Conservation (phyloP, 805 yeast species). For the Cyberlindnera misumaiensis region DNA sequence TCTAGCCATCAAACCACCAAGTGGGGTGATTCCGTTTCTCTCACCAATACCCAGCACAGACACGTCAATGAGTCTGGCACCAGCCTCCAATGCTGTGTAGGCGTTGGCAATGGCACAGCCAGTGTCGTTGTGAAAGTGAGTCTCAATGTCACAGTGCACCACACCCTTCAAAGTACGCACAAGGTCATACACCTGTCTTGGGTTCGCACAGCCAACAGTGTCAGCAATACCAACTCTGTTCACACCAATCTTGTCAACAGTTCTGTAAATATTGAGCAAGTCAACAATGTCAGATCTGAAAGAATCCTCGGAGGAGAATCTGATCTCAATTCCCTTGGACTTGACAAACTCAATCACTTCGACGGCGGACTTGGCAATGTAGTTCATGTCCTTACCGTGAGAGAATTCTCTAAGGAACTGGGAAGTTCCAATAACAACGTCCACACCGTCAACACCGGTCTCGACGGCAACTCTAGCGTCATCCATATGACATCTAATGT, state of each 20-base stretch:
- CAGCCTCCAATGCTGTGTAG: constrained; percentile 96
- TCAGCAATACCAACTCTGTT: constrained; percentile 99
- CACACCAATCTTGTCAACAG: constrained; percentile 96
- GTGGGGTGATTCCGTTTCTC: constrained; percentile 96
- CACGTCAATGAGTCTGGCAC: constrained; percentile 91
- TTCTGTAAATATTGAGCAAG: constrained; percentile 87
- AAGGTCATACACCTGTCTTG: constrained; percentile 96
- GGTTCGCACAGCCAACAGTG: constrained; percentile 98
- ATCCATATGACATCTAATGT: constrained; percentile 98
- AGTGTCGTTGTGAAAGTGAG: constrained; percentile 98
- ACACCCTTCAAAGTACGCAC: constrained; percentile 90
- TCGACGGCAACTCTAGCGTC: constrained; percentile 96
- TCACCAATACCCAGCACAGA: constrained; percentile 97
- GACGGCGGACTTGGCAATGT: constrained; percentile 90
- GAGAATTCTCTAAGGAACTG: constrained; percentile 90
- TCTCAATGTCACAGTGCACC: constrained; percentile 94
- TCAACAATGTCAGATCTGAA: constrained; percentile 96
- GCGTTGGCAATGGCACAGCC: constrained; percentile 99
- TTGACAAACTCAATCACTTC: constrained; percentile 97
- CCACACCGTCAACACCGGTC: constrained; percentile 98
- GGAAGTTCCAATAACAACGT: constrained; percentile 96
- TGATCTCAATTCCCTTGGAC: constrained; percentile 92
- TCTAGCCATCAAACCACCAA: constrained; percentile 98
- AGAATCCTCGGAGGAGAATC: constrained; percentile 95
- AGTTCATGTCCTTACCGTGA: constrained; percentile 98